Evolutionary conservation across 352 stramenopile genomes (phyloP).

Genomic region (Lagenidium sp.): DNA sequence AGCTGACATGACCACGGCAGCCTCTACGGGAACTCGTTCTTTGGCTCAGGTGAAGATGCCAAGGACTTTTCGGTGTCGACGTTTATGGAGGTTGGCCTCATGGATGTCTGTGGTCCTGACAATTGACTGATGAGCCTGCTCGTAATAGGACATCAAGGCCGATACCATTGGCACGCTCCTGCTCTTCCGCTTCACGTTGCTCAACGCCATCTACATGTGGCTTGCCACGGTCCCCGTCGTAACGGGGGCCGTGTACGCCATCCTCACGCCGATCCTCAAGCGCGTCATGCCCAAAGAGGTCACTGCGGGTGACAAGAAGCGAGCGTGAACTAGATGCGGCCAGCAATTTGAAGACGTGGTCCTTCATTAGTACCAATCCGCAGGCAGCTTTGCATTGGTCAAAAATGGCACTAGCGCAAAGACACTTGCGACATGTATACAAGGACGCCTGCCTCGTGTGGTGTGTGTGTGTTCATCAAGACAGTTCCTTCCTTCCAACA

Average conservation of each 20-base stretch:
- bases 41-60: constrained; percentile 26
- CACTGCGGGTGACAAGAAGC: constrained; percentile 19
- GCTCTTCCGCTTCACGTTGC: constrained; percentile 69
- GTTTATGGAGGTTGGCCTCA: constrained; percentile 36
- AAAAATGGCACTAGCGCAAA: no score
- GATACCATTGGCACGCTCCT: constrained; percentile 68
- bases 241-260: constrained; percentile 47
- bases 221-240: constrained; percentile 51
- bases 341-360: no score
- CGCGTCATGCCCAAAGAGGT: constrained; percentile 50
- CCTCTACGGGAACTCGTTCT: constrained; percentile 49
- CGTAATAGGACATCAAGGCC: constrained; percentile 41
- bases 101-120: no score
- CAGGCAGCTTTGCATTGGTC: no score
- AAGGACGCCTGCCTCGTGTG: no score
- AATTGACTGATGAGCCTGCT: no score
- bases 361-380: no score
- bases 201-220: constrained; percentile 79
- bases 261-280: constrained; percentile 58
- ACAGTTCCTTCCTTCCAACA: no score
- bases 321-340: constrained; percentile 16
- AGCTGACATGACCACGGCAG: no score
- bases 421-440: no score
- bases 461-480: no score
- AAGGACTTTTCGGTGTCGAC: constrained; percentile 55